Conservation (phyloP, 1,139 yeast species). For the Zygosaccharomyces sapae region DNA sequence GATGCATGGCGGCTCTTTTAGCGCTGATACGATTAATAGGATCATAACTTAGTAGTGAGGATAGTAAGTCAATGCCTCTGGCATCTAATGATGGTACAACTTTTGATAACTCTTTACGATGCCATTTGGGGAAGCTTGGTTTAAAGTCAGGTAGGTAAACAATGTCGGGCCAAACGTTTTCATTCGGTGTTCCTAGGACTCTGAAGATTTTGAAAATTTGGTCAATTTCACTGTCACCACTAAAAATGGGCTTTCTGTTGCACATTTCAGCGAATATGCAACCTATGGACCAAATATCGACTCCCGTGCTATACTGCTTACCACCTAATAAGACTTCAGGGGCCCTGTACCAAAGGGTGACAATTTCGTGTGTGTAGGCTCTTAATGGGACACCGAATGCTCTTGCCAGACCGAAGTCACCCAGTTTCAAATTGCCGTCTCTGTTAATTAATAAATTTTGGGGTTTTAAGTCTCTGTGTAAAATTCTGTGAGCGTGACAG, state of each 20-base stretch:
- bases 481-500: slow-evolving; percentile 91
- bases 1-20: slow-evolving; percentile 84
- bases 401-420: slow-evolving; percentile 95
- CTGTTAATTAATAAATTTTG: slow-evolving; percentile 90
- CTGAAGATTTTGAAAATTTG: slow-evolving; percentile 94
- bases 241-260: slow-evolving; percentile 88
- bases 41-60: slow-evolving; percentile 78
- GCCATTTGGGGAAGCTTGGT: slow-evolving; percentile 95
- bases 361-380: slow-evolving; percentile 96
- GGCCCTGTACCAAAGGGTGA: slow-evolving; percentile 95
- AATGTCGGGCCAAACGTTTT: slow-evolving; percentile 95
- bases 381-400: slow-evolving; percentile 96
- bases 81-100: slow-evolving; percentile 78
- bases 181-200: slow-evolving; percentile 90
- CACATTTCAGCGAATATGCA: slow-evolving; percentile 99
- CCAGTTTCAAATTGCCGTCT: slow-evolving; percentile 91
- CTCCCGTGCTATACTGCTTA: slow-evolving; percentile 95
- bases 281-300: slow-evolving; percentile 98
- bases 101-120: slow-evolving; percentile 62
- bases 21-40: slow-evolving; percentile 95
- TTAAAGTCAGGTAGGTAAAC: slow-evolving; percentile 90
- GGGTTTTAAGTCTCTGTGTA: slow-evolving; percentile 95
- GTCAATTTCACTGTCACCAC: slow-evolving; percentile 97
- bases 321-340: slow-evolving; percentile 96
- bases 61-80: slow-evolving; percentile 79